These are phyloP conservation scores for Aspergillus awamori DNA, from an alignment of 2,329 filamentous ascomycete genomes.

Conservation along the genomic window DNA sequence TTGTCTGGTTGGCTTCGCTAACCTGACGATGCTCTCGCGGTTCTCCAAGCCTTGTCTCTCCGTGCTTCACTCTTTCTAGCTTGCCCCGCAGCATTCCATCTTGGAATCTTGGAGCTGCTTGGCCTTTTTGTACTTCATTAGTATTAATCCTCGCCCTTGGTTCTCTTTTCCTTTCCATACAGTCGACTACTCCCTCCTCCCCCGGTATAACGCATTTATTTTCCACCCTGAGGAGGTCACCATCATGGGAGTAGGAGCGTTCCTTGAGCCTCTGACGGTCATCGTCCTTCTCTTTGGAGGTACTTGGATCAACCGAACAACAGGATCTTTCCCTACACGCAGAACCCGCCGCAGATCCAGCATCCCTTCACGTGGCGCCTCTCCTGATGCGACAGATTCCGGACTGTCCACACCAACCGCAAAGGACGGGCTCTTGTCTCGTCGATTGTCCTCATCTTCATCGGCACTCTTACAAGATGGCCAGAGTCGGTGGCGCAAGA, in stretches of 20 bases:
- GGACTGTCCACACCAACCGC: constrained; percentile 41
- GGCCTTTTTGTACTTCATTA: background rate
- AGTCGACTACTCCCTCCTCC: background rate
- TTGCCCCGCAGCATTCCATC: background rate
- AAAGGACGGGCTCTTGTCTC: constrained; percentile 40
- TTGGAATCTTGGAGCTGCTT: background rate
- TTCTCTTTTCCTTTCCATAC: background rate
- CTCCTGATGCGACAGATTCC: constrained; percentile 45
- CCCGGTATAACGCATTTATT: background rate
- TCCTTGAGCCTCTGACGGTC: constrained; percentile 65
- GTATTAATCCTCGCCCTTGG: background rate
- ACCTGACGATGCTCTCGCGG: background rate
- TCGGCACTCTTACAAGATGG: constrained; percentile 42
- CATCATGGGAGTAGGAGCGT: constrained; percentile 58
- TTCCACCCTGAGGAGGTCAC: constrained; percentile 1
- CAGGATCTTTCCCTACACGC: constrained; percentile 36
- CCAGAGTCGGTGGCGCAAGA: constrained; percentile 54
- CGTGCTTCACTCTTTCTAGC: background rate
- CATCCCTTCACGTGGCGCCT: constrained; percentile 28
- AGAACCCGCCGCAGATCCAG: constrained; percentile 26
- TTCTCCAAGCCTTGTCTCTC: background rate
- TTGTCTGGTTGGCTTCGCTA: background rate
- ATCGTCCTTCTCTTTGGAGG: constrained; percentile 62
- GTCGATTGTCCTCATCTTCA: constrained; percentile 39
- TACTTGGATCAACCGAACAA: constrained; percentile 62